A percentile compares a stretch with the other conserved stretches of the same genome.
phyloP scores from a whole-genome alignment of 2,329 filamentous ascomycete genomes.

The Hypoxylon sp. region DNA sequence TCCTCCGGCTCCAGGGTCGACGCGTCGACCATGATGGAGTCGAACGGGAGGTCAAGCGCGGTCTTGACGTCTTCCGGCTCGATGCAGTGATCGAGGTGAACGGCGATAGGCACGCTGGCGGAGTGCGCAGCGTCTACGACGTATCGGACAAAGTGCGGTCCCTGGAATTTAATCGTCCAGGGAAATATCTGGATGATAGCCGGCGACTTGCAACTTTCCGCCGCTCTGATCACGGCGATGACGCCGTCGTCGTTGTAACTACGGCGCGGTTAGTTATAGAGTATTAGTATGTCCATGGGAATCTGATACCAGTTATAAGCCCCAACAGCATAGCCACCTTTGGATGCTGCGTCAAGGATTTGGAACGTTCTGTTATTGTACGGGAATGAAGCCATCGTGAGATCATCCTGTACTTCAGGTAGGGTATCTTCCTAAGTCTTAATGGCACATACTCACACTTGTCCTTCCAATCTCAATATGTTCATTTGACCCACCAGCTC shows the following conservation, averaged over 20 bases:
- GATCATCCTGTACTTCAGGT: not conserved
- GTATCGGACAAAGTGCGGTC: conserved; percentile 60
- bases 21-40: conserved; percentile 84
- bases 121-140: conserved; percentile 61
- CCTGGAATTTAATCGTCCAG: conserved; percentile 71
- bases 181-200: conserved; percentile 75
- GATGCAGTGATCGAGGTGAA: conserved; percentile 70
- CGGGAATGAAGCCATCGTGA: conserved; percentile 30
- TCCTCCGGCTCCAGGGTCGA: conserved; percentile 77
- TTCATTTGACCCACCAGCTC: not conserved
- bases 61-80: conserved; percentile 48
- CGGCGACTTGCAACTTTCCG: conserved; percentile 68
- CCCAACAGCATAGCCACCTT: conserved; percentile 59
- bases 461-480: not conserved
- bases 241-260: conserved; percentile 72
- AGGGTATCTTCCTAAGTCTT: not conserved
- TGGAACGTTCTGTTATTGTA: conserved; percentile 42
- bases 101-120: conserved; percentile 63
- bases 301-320: conserved; percentile 60
- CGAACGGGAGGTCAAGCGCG: conserved; percentile 63
- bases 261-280: not conserved
- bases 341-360: conserved; percentile 61
- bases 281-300: not conserved
- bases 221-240: conserved; percentile 69
- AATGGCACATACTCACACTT: not conserved